Percentiles rank a stretch among this genome's conserved stretches.
These are phyloP conservation scores for Protostelium mycophagum DNA, from an alignment of 78 protist species.

Conservation along the genomic window DNA sequence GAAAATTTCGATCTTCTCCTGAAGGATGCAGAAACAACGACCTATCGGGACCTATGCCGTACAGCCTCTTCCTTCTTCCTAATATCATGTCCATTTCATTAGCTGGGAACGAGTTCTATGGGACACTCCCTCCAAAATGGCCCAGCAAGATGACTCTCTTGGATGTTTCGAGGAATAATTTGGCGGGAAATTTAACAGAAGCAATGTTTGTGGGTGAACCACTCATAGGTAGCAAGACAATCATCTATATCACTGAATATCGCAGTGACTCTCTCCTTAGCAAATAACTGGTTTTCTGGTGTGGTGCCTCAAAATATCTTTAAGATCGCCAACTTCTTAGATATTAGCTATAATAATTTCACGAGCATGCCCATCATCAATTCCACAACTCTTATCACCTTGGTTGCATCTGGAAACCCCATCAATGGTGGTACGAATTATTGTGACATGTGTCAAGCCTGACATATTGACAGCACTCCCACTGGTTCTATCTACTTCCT, in stretches of 20 bases:
- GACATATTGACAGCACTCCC: background rate
- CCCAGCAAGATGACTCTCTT: background rate
- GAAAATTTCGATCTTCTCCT: background rate
- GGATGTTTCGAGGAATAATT: background rate
- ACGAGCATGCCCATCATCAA: background rate
- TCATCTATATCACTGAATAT: background rate
- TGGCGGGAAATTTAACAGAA: background rate
- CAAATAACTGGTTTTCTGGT: background rate
- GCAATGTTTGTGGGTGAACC: background rate
- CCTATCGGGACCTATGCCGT: background rate
- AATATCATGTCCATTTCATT: background rate
- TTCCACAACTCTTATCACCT: background rate
- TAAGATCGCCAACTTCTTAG: background rate
- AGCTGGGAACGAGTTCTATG: background rate
- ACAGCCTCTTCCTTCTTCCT: background rate
- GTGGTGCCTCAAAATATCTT: background rate
- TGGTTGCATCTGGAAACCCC: background rate
- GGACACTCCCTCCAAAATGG: background rate
- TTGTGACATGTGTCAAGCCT: background rate
- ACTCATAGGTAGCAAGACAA: background rate
- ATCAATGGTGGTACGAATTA: background rate
- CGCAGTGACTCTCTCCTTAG: background rate
- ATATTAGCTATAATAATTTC: background rate
- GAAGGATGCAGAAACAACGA: background rate
- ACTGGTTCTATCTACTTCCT: background rate